Conservation (phyloP, 1,284 basidiomycete genomes). For the Boletus holoroseus region DNA sequence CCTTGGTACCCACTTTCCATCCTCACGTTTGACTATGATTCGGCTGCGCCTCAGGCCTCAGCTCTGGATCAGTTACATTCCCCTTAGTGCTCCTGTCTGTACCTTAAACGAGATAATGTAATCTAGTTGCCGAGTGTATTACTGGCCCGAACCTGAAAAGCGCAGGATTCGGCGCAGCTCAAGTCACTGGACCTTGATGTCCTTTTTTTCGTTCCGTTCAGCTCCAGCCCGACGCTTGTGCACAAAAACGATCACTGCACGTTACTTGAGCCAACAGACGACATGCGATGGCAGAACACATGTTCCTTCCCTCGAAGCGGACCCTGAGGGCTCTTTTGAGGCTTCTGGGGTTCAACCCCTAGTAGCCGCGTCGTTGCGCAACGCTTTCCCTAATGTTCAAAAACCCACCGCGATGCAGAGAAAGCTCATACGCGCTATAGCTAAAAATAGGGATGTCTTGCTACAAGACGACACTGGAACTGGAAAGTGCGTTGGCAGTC, state of each 20-base stretch:
- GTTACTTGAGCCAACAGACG: slow-evolving; percentile 22
- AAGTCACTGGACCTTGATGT: slow-evolving; percentile 26
- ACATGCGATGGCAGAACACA: slow-evolving; percentile 1
- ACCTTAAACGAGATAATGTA: slow-evolving; percentile 18
- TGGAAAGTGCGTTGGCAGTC: slow-evolving; percentile 58
- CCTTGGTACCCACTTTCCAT: slow-evolving; percentile 23
- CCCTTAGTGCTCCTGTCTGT: slow-evolving; percentile 11
- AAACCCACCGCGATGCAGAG: slow-evolving; percentile 56
- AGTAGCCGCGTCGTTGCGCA: slow-evolving; percentile 44
- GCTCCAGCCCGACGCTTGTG: slow-evolving; percentile 14
- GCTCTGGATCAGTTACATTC: slow-evolving; percentile 1
- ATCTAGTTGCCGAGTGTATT: not conserved
- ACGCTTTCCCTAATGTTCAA: slow-evolving; percentile 59
- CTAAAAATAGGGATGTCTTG: slow-evolving; percentile 54
- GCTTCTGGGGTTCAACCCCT: slow-evolving; percentile 46
- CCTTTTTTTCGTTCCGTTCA: slow-evolving; percentile 14
- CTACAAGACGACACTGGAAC: slow-evolving; percentile 66
- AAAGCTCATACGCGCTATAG: slow-evolving; percentile 56
- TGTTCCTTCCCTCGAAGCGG: not conserved
- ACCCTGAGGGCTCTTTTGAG: slow-evolving; percentile 37
- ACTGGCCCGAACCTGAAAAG: not conserved
- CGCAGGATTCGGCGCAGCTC: not conserved
- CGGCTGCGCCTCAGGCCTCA: not conserved
- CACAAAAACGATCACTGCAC: slow-evolving; percentile 12
- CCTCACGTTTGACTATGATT: slow-evolving; percentile 22